These are phyloP conservation scores for Volvariella volvacea DNA, from an alignment of 1,284 basidiomycete genomes.

Conservation along the genomic window DNA sequence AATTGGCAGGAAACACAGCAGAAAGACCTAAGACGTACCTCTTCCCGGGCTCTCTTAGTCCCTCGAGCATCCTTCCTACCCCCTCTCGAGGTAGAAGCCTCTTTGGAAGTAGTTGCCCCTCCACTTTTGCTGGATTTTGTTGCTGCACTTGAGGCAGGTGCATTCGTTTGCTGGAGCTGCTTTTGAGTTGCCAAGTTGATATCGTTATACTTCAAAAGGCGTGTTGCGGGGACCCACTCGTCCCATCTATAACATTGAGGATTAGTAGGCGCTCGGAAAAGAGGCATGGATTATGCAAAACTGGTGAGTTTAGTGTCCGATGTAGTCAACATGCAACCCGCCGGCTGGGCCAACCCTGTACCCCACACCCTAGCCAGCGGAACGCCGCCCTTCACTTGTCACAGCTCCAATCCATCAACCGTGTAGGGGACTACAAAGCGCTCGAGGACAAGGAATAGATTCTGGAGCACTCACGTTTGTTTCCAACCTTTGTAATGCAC, in stretches of 20 bases:
- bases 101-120: slow-evolving; percentile 28
- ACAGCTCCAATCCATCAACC: no score
- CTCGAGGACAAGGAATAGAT: slow-evolving; percentile 6
- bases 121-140: slow-evolving; percentile 24
- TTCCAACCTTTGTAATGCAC: slow-evolving; percentile 99
- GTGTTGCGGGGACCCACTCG: slow-evolving; percentile 88
- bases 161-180: slow-evolving; percentile 35
- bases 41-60: slow-evolving; percentile 56
- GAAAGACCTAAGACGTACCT: slow-evolving; percentile 30
- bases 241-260: slow-evolving; percentile 81
- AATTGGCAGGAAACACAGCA: slow-evolving; percentile 3
- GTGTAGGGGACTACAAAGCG: no score
- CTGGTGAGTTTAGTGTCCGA: no score
- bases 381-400: no score
- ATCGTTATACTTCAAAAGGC: slow-evolving; percentile 86
- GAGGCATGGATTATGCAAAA: slow-evolving; percentile 1
- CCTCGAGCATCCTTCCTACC: slow-evolving; percentile 48
- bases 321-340: no score
- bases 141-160: slow-evolving; percentile 20
- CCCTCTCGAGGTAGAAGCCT: slow-evolving; percentile 30
- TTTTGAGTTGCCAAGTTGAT: slow-evolving; percentile 81
- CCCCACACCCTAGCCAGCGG: no score
- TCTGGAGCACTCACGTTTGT: slow-evolving; percentile 76
- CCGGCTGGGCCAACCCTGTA: no score
- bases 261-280: not conserved